These are phyloP conservation scores for Gnomoniopsis smithogilvyi DNA, from an alignment of 2,329 filamentous ascomycete species.

Conservation along the genomic window DNA sequence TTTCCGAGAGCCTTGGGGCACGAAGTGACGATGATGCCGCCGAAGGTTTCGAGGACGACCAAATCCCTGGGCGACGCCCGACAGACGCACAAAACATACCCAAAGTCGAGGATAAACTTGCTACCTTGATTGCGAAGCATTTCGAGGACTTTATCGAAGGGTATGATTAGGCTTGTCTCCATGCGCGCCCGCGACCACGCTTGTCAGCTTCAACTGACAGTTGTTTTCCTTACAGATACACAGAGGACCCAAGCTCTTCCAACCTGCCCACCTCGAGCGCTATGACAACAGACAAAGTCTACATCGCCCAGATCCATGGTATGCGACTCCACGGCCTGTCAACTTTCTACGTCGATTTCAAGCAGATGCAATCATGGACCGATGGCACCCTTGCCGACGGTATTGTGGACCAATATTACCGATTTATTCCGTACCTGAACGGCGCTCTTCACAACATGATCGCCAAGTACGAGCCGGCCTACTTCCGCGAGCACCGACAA, in stretches of 20 bases:
- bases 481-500: slow-evolving; percentile 90
- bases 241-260: slow-evolving; percentile 65
- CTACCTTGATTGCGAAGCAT: slow-evolving; percentile 68
- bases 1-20: slow-evolving; percentile 58
- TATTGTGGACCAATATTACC: slow-evolving; percentile 88
- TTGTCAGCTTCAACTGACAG: slow-evolving; percentile 8
- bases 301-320: slow-evolving; percentile 78
- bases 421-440: slow-evolving; percentile 88
- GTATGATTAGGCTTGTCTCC: slow-evolving; percentile 40
- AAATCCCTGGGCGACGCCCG: slow-evolving; percentile 51
- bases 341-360: slow-evolving; percentile 83
- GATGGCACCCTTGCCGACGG: slow-evolving; percentile 81
- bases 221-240: slow-evolving; percentile 44
- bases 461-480: slow-evolving; percentile 88
- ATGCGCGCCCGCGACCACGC: neutral
- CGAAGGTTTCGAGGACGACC: slow-evolving; percentile 63
- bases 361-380: slow-evolving; percentile 73
- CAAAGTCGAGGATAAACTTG: slow-evolving; percentile 72
- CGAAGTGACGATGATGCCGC: slow-evolving; percentile 58
- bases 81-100: slow-evolving; percentile 54
- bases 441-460: slow-evolving; percentile 89
- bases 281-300: slow-evolving; percentile 76
- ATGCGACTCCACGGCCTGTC: slow-evolving; percentile 74
- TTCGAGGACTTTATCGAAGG: slow-evolving; percentile 79
- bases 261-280: slow-evolving; percentile 65